These are phyloP conservation scores for Hapsidospora chrysogenum DNA, from an alignment of 495 filamentous ascomycete species.

Conservation along the genomic window DNA sequence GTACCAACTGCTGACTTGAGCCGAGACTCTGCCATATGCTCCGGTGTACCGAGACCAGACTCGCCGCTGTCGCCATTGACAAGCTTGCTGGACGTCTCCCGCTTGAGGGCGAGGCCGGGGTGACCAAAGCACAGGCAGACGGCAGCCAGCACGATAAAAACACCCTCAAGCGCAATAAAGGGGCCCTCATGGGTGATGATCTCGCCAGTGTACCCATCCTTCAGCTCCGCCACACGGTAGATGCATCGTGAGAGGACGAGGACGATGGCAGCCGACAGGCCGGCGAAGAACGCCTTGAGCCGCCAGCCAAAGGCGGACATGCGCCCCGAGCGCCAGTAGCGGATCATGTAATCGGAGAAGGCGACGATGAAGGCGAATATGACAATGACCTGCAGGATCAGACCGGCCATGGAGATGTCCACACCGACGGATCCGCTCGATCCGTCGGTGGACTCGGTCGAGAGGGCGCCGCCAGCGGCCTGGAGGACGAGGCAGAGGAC, in stretches of 20 bases:
- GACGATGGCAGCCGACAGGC: conserved; percentile 20
- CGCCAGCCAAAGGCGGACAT: conserved; percentile 1
- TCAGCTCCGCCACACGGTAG: conserved; percentile 32
- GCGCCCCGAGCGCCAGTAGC: conserved; percentile 9
- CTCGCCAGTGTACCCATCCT: conserved; percentile 24
- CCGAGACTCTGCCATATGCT: no score
- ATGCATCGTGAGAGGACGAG: conserved; percentile 25
- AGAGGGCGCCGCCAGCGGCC: conserved; percentile 31
- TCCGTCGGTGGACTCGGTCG: conserved; percentile 9
- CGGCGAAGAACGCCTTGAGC: conserved; percentile 22
- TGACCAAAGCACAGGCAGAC: conserved; percentile 1
- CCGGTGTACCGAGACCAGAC: no score
- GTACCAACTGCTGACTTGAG: no score
- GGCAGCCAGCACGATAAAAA: conserved; percentile 9
- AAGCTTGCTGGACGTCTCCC: neutral
- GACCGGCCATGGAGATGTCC: conserved; percentile 32
- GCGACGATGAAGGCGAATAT: conserved; percentile 22
- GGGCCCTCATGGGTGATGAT: conserved; percentile 22
- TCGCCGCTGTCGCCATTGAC: no score
- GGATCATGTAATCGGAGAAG: conserved; percentile 21
- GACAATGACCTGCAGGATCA: conserved; percentile 27
- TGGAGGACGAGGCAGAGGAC: conserved; percentile 32
- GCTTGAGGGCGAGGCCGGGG: conserved; percentile 2
- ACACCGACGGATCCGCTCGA: conserved; percentile 15
- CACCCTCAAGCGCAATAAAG: conserved; percentile 32